Conservation (phyloP, 2,329 filamentous ascomycete species). For the Colletotrichum scovillei region DNA sequence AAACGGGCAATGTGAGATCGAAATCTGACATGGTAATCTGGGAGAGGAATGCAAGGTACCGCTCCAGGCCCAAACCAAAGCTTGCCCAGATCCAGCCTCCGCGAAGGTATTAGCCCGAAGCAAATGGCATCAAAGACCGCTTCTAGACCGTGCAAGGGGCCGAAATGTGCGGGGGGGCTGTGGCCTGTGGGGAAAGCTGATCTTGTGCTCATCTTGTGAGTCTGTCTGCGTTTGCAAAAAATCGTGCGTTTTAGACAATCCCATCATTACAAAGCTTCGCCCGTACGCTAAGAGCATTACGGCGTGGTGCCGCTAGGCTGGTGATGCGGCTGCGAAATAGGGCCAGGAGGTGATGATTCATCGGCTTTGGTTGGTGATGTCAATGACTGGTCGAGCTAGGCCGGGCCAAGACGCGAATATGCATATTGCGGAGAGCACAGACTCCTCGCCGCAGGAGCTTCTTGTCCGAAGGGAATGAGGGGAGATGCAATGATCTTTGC, state of each 20-base stretch:
- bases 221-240: neutral
- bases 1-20: neutral
- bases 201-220: neutral
- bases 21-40: conserved; percentile 29
- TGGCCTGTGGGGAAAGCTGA: neutral
- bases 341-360: conserved; percentile 26
- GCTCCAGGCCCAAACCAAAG: neutral
- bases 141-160: neutral
- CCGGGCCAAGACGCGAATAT: neutral
- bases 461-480: neutral
- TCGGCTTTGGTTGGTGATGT: conserved; percentile 26
- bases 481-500: neutral
- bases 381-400: conserved; percentile 8
- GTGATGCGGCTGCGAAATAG: neutral
- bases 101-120: neutral
- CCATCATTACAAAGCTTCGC: neutral
- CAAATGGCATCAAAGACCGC: conserved; percentile 1
- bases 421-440: conserved; percentile 14
- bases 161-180: neutral
- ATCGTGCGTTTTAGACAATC: neutral
- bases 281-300: neutral
- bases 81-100: neutral
- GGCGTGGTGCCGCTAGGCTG: neutral
- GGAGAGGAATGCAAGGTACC: neutral
- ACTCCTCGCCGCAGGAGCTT: neutral